Percentiles rank a stretch among this genome's conserved stretches.
phyloP scores from a whole-genome alignment of 345 rosid species.

The Clausena lansium region DNA sequence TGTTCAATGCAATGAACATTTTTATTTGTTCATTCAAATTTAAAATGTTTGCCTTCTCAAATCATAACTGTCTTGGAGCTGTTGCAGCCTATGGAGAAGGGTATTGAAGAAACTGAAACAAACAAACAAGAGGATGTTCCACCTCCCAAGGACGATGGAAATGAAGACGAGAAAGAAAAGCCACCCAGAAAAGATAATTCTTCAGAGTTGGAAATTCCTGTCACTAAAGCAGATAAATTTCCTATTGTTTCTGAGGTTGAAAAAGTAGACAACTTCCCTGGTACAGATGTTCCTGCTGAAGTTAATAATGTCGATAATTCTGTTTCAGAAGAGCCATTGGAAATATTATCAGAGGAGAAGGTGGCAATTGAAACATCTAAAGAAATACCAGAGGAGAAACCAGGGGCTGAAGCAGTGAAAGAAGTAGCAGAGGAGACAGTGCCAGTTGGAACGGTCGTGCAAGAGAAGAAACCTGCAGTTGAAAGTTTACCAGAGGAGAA shows the following conservation, averaged over 20 bases:
- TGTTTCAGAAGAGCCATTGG: background rate
- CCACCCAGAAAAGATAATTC: constrained; percentile 5
- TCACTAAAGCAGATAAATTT: constrained; percentile 11
- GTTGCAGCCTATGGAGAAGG: constrained; percentile 23
- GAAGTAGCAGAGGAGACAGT: background rate
- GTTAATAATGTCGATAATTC: background rate
- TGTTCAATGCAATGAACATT: background rate
- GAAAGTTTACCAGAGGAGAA: constrained; percentile 20
- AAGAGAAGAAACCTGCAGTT: background rate
- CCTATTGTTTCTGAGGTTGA: background rate
- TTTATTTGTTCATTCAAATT: background rate
- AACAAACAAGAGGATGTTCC: constrained; percentile 17
- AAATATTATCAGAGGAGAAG: background rate
- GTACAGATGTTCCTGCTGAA: background rate
- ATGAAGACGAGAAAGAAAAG: constrained; percentile 10
- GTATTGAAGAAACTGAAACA: constrained; percentile 18
- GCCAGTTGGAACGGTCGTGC: background rate
- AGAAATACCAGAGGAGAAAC: constrained; percentile 7
- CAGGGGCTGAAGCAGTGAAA: background rate
- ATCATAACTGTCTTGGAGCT: background rate
- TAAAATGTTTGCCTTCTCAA: background rate
- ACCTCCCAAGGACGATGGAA: constrained; percentile 8
- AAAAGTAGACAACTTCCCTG: background rate
- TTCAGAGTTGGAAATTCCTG: background rate
- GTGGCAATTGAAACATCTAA: background rate